phyloP scores from a whole-genome alignment of 2,329 filamentous ascomycete genomes.

The Pseudogymnoascus pannorum region DNA sequence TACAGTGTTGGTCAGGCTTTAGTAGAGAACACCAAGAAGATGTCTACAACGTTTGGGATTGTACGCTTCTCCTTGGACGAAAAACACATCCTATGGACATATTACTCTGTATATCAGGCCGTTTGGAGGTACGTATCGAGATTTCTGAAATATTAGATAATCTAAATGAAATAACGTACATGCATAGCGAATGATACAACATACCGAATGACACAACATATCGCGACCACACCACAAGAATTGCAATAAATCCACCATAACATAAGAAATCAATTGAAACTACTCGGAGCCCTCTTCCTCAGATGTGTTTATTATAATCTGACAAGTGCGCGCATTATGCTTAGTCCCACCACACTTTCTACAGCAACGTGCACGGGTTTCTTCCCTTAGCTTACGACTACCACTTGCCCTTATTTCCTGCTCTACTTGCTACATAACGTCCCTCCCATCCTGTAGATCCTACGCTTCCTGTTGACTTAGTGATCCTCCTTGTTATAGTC shows the following conservation, averaged over 20 bases:
- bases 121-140: no score
- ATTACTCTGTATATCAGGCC: no score
- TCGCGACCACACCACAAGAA: neutral
- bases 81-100: no score
- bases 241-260: neutral
- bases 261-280: neutral
- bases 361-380: neutral
- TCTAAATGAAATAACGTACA: no score
- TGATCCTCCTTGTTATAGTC: neutral
- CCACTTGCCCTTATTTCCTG: neutral
- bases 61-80: no score
- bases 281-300: neutral
- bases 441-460: neutral
- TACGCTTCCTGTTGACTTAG: neutral
- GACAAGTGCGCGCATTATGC: conserved; percentile 7
- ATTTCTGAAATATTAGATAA: no score
- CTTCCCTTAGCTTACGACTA: no score
- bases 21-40: no score
- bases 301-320: neutral
- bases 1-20: no score
- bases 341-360: neutral
- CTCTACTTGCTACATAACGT: neutral
- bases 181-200: neutral
- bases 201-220: neutral
- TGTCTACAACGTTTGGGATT: no score